A percentile compares a stretch with the other conserved stretches of the same genome.
phyloP scores from a whole-genome alignment of 177 flowering plant genomes.

The Vitis hybrid region DNA sequence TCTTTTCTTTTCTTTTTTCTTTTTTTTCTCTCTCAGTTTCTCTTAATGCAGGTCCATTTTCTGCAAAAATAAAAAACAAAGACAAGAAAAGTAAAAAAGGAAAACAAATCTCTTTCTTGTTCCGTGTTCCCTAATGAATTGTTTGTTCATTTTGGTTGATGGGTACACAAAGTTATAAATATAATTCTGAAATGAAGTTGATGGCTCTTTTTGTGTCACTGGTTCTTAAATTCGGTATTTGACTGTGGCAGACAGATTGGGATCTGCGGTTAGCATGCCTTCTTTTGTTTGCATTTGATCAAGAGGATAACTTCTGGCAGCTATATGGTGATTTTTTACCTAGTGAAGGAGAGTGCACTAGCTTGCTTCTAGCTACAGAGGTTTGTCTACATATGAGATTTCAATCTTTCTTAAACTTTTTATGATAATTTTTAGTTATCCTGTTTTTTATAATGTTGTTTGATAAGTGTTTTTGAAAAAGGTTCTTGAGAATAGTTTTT shows the following conservation, averaged over 20 bases:
- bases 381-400: conserved; percentile 28
- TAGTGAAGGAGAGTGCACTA: conserved; percentile 78
- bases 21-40: too few species aligned
- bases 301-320: conserved; percentile 90
- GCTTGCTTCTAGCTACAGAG: conserved; percentile 91
- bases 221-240: conserved; percentile 14
- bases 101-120: too few species aligned
- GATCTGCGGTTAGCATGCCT: conserved; percentile 96
- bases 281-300: conserved; percentile 84
- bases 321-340: conserved; percentile 94
- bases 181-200: too few species aligned
- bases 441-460: too few species aligned
- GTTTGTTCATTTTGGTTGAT: conserved; percentile 1
- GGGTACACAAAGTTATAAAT: neutral
- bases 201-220: too few species aligned
- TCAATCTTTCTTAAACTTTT: neutral
- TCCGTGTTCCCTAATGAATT: neutral
- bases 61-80: too few species aligned
- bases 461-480: too few species aligned
- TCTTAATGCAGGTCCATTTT: too few species aligned
- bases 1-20: neutral
- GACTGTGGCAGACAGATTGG: conserved; percentile 86
- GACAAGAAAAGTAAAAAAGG: too few species aligned
- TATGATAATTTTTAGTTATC: neutral
- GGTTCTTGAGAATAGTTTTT: too few species aligned